Percentiles rank a stretch among this genome's conserved stretches.
Conservation (phyloP, 306 rosid species). For the Rosa lucieae region DNA sequence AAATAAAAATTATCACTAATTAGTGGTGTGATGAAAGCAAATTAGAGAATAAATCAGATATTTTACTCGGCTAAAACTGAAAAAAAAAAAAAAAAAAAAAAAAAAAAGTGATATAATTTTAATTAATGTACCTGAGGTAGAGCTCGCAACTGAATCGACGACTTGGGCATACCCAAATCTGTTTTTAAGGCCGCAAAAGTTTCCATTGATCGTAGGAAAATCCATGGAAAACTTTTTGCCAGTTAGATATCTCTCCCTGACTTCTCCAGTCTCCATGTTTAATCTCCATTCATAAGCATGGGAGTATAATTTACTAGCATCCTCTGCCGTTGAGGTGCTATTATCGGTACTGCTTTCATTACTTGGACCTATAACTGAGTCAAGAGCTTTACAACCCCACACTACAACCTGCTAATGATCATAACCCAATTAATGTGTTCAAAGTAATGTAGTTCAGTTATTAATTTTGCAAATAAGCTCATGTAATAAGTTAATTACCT, state of each 20-base stretch:
- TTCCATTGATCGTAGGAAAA: conserved; percentile 61
- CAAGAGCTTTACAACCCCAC: conserved; percentile 73
- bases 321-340: background rate
- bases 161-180: conserved; percentile 59
- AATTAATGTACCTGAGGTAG: conserved; percentile 32
- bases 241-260: conserved; percentile 44
- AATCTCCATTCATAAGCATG: conserved; percentile 64
- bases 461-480: background rate
- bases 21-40: background rate
- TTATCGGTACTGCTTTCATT: background rate
- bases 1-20: background rate
- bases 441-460: background rate
- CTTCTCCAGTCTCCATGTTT: conserved; percentile 54
- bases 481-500: conserved; percentile 35
- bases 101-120: background rate
- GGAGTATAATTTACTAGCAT: conserved; percentile 29
- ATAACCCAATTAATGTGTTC: background rate
- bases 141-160: conserved; percentile 42
- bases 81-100: too few relatives aligned
- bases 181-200: conserved; percentile 46
- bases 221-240: conserved; percentile 44
- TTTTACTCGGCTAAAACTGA: too few relatives aligned
- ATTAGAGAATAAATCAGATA: background rate
- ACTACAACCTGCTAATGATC: conserved; percentile 57
- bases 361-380: conserved; percentile 32